Conservation (phyloP, 306 rosid genomes). For the Echinosophora koreensis region DNA sequence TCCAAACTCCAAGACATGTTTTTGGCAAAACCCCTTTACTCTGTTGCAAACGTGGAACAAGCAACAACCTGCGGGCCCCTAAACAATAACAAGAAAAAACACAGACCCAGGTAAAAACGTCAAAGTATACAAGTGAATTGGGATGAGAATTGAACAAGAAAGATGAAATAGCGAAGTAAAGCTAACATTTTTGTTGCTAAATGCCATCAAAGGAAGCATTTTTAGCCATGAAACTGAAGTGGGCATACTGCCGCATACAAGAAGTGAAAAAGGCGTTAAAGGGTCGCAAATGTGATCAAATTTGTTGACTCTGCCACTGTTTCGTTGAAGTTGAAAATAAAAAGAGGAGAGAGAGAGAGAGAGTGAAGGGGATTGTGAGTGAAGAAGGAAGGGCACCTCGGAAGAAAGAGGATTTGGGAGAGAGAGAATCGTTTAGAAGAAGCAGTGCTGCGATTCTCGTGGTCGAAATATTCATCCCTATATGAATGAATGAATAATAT, state of each 20-base stretch:
- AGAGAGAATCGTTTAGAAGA: constrained; percentile 43
- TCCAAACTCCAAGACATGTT: constrained; percentile 62
- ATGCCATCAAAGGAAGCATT: constrained; percentile 4
- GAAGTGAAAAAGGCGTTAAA: background rate
- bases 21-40: constrained; percentile 41
- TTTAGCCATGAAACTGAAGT: constrained; percentile 32
- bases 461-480: constrained; percentile 20
- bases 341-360: background rate
- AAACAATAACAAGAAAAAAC: constrained; percentile 1
- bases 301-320: constrained; percentile 5
- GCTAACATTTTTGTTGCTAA: background rate
- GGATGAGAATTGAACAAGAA: background rate
- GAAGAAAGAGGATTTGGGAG: constrained; percentile 28
- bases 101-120: constrained; percentile 4
- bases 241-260: constrained; percentile 22
- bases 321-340: background rate
- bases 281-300: background rate
- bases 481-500: no score
- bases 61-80: background rate
- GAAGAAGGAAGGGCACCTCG: constrained; percentile 49
- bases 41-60: constrained; percentile 35
- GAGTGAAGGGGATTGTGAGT: background rate
- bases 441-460: constrained; percentile 41
- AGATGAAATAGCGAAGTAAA: constrained; percentile 6
- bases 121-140: constrained; percentile 2